Base-by-base conservation (phyloP, 2,329 filamentous ascomycete genomes). In the Dothideomycetes sp. region DNA sequence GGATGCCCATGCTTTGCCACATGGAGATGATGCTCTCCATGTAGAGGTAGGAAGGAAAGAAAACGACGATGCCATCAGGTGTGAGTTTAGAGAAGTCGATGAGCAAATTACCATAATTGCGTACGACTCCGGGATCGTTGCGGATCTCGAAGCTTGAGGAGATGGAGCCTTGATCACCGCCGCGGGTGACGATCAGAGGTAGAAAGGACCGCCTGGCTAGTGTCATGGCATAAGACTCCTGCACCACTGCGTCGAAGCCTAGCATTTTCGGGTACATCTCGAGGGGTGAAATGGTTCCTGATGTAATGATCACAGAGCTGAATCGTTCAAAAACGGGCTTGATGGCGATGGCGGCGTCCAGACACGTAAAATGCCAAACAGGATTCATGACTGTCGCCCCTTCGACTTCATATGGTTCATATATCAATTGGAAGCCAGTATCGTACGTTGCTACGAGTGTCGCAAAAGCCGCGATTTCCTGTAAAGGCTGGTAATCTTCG, bases 231-330 rank as follows among this genome's bases (percentile, higher is more conserved):
- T 98, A 98, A 0, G 93, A 98, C 60, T 98, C 88, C 57, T 96
- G 88, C 3, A 96, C 82, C 1, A 96, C 87, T 2, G 88, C 86
- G 8, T 73, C 73, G 63, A 98, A 98, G 38, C 86, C 83, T 18
- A 98, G 78, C 88, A 98, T 98, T 56, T 94, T 95, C 0, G 91
- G 93, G 54, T 98, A 98, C 83, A 98, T 98, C 58, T 98, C 93
- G 3, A 98, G 65, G 0, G 91, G 91, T 2, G 91, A 96, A 45
- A 98, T 86, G 2, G 91, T 98, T 47, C 91, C 91, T 0, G 91
- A 96, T 0, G 91, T 98, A 57, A 98, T 96, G 55, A 98, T 94
- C 48, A 98, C 91, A 1, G 91, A 96, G 60, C 85, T 88, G 60
- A 98, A 98, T 37, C 91, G 81, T 44, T 98, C 89, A 55, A 98